A percentile compares a stretch with the other conserved stretches of the same genome.
Conservation (phyloP, 2,329 filamentous ascomycete species). For the Botrytis fragariae region DNA sequence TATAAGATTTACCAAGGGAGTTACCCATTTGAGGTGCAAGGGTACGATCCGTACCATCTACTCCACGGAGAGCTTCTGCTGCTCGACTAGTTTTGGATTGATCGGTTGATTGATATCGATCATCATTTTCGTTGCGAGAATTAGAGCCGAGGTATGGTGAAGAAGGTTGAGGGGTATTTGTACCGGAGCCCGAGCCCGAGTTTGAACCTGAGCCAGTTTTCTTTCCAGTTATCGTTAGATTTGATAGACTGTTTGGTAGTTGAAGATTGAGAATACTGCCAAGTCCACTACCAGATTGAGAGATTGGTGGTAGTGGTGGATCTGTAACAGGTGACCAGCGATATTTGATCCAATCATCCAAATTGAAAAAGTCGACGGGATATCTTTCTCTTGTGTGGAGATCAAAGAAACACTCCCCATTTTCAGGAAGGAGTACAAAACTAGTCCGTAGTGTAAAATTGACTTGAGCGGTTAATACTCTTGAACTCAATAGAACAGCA, state of each 20-base stretch:
- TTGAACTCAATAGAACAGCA: constrained; percentile 83
- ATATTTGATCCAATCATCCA: constrained; percentile 75
- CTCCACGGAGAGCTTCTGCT: constrained; percentile 30
- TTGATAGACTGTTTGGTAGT: constrained; percentile 32
- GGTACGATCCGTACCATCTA: constrained; percentile 35
- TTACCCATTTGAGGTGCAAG: constrained; percentile 36
- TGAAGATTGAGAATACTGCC: constrained; percentile 42
- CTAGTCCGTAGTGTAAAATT: constrained; percentile 89
- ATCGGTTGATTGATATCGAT: constrained; percentile 17
- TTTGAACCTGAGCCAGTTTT: constrained; percentile 24
- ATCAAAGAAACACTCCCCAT: constrained; percentile 85
- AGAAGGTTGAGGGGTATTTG: constrained; percentile 17
- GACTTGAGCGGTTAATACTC: constrained; percentile 85
- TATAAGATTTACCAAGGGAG: constrained; percentile 29
- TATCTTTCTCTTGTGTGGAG: constrained; percentile 72
- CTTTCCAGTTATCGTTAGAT: constrained; percentile 35
- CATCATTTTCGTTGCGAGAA: constrained; percentile 33
- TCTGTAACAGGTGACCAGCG: constrained; percentile 74
- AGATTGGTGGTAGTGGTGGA: constrained; percentile 57
- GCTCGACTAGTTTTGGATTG: constrained; percentile 32
- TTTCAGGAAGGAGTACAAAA: constrained; percentile 80
- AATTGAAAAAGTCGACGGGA: constrained; percentile 78
- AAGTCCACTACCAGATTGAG: constrained; percentile 36
- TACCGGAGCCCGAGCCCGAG: constrained; percentile 20
- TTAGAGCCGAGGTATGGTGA: constrained; percentile 23